Conservation (phyloP, 345 rosid species). For the Kandelia obovata region DNA sequence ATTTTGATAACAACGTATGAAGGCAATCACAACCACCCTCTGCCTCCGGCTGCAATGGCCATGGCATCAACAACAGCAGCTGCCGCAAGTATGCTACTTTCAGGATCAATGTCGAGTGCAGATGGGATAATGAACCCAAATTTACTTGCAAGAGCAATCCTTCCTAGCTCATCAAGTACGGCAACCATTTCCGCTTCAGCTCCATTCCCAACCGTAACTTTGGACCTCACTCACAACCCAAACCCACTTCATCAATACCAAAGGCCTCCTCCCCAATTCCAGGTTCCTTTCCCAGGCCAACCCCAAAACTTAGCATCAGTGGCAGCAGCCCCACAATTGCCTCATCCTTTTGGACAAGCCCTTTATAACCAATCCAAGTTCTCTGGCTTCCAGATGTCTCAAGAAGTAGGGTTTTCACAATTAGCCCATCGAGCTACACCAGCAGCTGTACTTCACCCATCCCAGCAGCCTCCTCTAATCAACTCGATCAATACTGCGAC, state of each 20-base stretch:
- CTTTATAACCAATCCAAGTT: constrained; percentile 78
- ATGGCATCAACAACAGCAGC: constrained; percentile 96
- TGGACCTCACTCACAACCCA: constrained; percentile 81
- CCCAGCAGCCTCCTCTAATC: constrained; percentile 30
- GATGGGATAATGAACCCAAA: constrained; percentile 87
- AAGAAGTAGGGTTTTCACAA: constrained; percentile 39
- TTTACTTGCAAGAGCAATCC: constrained; percentile 75
- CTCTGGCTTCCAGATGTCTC: constrained; percentile 78
- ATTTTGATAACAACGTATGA: constrained; percentile 90
- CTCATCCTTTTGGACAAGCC: constrained; percentile 68
- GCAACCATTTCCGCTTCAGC: constrained; percentile 98
- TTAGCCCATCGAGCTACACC: constrained; percentile 30
- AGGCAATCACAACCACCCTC: constrained; percentile 89
- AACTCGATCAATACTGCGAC: constrained; percentile 69
- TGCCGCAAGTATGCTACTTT: constrained; percentile 82
- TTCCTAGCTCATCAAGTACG: constrained; percentile 82
- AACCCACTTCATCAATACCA: constrained; percentile 50
- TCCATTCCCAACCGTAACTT: constrained; percentile 85
- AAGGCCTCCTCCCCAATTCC: constrained; percentile 39
- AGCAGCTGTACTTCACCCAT: constrained; percentile 5
- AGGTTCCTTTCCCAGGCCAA: constrained; percentile 37
- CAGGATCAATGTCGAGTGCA: constrained; percentile 89
- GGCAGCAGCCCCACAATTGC: constrained; percentile 32
- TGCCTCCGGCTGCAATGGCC: constrained; percentile 89
- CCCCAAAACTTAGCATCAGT: constrained; percentile 30